These are phyloP conservation scores for Dioscorea dumetorum DNA, from an alignment of 106 monocot genomes.

Conservation along the genomic window DNA sequence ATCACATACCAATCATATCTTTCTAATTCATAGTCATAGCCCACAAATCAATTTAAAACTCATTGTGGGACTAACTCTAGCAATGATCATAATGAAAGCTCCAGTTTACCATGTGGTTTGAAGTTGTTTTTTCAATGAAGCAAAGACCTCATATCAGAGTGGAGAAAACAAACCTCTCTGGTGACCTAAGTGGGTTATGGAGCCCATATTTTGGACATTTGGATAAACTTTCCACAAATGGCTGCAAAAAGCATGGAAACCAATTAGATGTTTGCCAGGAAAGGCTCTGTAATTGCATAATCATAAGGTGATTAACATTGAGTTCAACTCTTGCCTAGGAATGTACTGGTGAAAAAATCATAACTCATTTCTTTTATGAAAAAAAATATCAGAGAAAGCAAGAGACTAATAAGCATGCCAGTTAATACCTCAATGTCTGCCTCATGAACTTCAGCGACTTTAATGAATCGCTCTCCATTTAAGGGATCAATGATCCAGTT, in stretches of 20 bases:
- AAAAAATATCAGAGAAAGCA: background rate
- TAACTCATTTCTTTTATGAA: background rate
- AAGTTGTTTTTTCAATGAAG: no score
- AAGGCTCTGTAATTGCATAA: background rate
- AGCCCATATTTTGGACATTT: constrained; percentile 92
- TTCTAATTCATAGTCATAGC: background rate
- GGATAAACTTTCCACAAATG: constrained; percentile 75
- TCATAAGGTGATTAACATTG: background rate
- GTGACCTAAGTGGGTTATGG: constrained; percentile 83
- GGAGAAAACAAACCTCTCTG: constrained; percentile 57
- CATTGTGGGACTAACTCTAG: no score
- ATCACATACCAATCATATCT: background rate
- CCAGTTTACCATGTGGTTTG: no score
- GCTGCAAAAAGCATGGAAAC: constrained; percentile 38
- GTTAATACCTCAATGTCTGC: constrained; percentile 51
- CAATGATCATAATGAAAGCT: no score
- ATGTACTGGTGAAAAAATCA: background rate
- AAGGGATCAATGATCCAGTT: constrained; percentile 75
- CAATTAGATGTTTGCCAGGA: background rate
- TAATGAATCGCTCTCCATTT: constrained; percentile 87
- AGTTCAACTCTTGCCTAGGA: background rate
- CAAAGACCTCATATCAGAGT: background rate
- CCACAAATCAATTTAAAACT: no score
- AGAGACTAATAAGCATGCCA: background rate
- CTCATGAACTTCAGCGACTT: constrained; percentile 76